Evolutionary conservation across 1,284 basidiomycete species (phyloP), one percentile per base, ranked within the genome.

Genomic region (Lignosus rhinocerotis): DNA sequence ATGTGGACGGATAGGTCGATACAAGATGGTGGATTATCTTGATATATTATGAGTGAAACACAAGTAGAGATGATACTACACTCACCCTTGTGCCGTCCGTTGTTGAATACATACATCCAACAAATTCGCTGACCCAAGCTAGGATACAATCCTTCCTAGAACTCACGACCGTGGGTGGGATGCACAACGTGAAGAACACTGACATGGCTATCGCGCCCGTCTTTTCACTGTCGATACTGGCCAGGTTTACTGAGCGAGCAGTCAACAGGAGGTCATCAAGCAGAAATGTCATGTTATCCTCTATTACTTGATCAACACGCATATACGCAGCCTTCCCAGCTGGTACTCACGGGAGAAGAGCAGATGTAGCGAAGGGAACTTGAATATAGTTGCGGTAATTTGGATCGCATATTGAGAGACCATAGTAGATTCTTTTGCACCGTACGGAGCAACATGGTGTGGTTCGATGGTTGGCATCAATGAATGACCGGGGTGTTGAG

Each of bases 341-440:
- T 12, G 33, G n/a, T 21, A 39, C 82, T 44, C 63, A 87, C 86
- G 70, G 14, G 77, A 61, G 62, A 88, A 85, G 21, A 78, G 67
- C 14, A 70, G 66, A 66, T 76, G 73, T 51, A 87, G 60, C 14
- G 69, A 64, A 16, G 74, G 74, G 54, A 81, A 78, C 16, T 71
- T 72, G 59, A 84, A 75, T 53, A 87, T 72, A 51, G 75, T 72
- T 0, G 83, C 77, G 49, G 83, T 61, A 53, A 80, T 68, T 56
- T 78, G 76, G 32, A 88, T 72, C 2, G 83, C 80, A 61, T 79
- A 70, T 43, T 82, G 80, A 53, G 79, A 83, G 9, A 87, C 63
- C 1, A 68, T 69, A 9, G 76, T 74, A 5, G 75, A 63, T 55
- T 81, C 75, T 39, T 70, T 70, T n/a, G 77, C 75, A 53, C 71